phyloP scores from a whole-genome alignment of 1,139 yeast genomes.

The Lodderomyces parapsilosis region DNA sequence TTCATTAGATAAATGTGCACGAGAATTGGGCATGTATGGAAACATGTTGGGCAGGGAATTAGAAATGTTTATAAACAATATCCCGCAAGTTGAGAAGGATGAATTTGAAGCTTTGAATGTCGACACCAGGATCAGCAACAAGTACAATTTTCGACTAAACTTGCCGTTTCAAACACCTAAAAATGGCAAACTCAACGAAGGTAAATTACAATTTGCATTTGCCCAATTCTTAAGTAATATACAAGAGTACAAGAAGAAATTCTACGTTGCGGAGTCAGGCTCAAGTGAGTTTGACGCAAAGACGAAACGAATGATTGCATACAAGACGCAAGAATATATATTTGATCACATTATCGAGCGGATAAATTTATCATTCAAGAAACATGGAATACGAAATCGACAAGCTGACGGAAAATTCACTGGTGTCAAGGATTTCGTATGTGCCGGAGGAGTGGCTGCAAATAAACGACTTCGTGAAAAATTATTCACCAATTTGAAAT shows the following conservation, averaged over 20 bases:
- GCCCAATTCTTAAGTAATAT: constrained; percentile 71
- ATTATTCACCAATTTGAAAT: constrained; percentile 37
- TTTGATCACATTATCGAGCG: constrained; percentile 73
- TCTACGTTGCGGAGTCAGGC: constrained; percentile 5
- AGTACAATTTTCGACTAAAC: constrained; percentile 28
- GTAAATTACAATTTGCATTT: constrained; percentile 59
- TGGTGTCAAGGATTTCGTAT: constrained; percentile 59
- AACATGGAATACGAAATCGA: constrained; percentile 28
- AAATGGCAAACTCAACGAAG: constrained; percentile 28
- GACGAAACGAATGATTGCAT: constrained; percentile 49
- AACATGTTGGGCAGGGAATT: constrained; percentile 84
- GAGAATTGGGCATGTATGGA: constrained; percentile 77
- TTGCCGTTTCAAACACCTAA: constrained; percentile 37
- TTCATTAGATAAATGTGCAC: constrained; percentile 88
- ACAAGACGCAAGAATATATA: constrained; percentile 59
- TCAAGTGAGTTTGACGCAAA: constrained; percentile 18
- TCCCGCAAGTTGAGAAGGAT: constrained; percentile 21
- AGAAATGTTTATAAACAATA: constrained; percentile 53
- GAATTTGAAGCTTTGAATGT: constrained; percentile 24
- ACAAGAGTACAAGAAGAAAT: constrained; percentile 22
- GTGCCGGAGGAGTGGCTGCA: constrained; percentile 95
- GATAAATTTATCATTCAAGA: constrained; percentile 49
- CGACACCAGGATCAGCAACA: constrained; percentile 20
- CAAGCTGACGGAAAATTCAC: constrained; percentile 34
- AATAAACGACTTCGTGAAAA: constrained; percentile 57